Conservation (phyloP, 148 eudicot species). For the Rhododendron mucronatum region DNA sequence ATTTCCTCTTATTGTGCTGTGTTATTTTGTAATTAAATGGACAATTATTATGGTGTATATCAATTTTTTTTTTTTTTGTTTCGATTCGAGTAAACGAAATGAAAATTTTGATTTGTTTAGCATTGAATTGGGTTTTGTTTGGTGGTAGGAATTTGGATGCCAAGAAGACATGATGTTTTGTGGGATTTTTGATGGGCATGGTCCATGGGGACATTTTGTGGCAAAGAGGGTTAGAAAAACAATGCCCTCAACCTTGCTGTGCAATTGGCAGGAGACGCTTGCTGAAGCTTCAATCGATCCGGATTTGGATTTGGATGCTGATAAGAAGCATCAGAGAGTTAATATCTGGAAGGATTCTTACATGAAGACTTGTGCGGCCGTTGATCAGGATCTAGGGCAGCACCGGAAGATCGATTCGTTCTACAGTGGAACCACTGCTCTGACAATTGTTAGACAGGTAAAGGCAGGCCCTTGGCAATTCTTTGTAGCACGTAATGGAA, state of each 20-base stretch:
- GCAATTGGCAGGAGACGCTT: slow-evolving; percentile 72
- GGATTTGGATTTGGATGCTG: slow-evolving; percentile 44
- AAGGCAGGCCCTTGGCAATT: not conserved
- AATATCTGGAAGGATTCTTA: slow-evolving; percentile 76
- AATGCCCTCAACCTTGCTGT: slow-evolving; percentile 66
- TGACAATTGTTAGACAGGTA: slow-evolving; percentile 88
- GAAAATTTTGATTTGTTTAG: not conserved
- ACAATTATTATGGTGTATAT: not conserved
- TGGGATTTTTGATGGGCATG: slow-evolving; percentile 94
- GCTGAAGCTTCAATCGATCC: slow-evolving; percentile 53
- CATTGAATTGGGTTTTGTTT: not conserved
- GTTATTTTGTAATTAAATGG: not conserved
- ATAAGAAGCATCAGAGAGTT: slow-evolving; percentile 51
- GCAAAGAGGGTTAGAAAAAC: slow-evolving; percentile 78
- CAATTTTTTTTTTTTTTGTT: not conserved
- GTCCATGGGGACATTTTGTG: slow-evolving; percentile 95
- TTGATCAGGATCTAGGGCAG: slow-evolving; percentile 65
- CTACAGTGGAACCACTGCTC: slow-evolving; percentile 83
- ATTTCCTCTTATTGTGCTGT: not conserved
- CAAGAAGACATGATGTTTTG: slow-evolving; percentile 91
- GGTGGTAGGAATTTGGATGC: slow-evolving; percentile 75
- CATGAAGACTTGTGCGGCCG: slow-evolving; percentile 69
- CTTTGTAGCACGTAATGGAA: not conserved
- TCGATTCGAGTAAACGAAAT: not conserved
- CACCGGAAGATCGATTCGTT: slow-evolving; percentile 64